A percentile compares a stretch with the other conserved stretches of the same genome.
Conservation (phyloP, 345 rosid species). For the Lenwebbia sp. region DNA sequence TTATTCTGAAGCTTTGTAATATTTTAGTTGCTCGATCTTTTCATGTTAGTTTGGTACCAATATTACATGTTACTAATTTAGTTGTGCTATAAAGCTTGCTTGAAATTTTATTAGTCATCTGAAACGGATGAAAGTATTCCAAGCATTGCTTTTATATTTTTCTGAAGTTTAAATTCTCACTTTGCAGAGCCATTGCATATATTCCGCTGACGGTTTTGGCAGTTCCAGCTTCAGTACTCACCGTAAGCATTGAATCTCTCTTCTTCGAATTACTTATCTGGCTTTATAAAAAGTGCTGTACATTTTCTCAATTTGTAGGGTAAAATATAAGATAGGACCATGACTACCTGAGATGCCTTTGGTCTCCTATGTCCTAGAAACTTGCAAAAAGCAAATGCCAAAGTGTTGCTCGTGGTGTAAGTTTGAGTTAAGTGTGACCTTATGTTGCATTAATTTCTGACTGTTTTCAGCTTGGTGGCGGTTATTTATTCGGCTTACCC, state of each 20-base stretch:
- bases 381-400: background rate
- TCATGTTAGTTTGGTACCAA: background rate
- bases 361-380: background rate
- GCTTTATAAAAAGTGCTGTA: background rate
- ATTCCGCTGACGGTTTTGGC: conserved; percentile 95
- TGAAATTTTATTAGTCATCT: background rate
- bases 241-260: conserved; percentile 40
- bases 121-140: background rate
- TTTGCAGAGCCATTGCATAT: conserved; percentile 83
- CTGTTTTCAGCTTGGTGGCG: conserved; percentile 83
- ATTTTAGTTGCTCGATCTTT: background rate
- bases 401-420: background rate
- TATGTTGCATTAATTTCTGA: background rate
- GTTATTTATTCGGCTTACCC: conserved; percentile 92
- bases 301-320: background rate
- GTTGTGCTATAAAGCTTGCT: background rate
- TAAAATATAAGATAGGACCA: background rate
- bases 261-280: background rate
- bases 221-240: conserved; percentile 96
- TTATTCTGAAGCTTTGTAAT: background rate
- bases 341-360: background rate
- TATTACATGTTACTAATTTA: background rate
- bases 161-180: conserved; percentile 1
- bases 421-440: background rate
- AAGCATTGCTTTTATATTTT: background rate